phyloP scores from a whole-genome alignment of 192 early-diverging fungal genomes.

The Gonapodya prolifera region DNA sequence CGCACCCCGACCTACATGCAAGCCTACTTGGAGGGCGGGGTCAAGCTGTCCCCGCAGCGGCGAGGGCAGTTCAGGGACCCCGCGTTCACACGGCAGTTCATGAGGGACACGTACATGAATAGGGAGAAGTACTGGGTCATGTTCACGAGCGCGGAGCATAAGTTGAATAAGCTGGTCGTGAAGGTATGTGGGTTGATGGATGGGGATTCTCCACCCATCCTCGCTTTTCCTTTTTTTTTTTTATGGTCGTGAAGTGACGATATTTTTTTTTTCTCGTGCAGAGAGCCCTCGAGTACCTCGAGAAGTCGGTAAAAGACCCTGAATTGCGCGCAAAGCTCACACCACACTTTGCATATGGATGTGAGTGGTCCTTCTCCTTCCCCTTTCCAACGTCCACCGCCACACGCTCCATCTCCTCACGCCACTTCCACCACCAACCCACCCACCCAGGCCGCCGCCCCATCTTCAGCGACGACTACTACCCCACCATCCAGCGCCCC shows the following conservation, averaged over 20 bases:
- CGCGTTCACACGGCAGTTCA: not conserved
- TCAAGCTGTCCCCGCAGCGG: not conserved
- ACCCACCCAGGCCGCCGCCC: not conserved
- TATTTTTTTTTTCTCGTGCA: not conserved
- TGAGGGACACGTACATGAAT: not conserved
- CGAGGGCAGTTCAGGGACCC: not conserved
- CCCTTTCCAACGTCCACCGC: not conserved
- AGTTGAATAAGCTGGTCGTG: constrained; percentile 2
- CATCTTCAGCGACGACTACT: not conserved
- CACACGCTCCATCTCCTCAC: too few relatives aligned
- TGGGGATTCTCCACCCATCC: not conserved
- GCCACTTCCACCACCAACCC: too few relatives aligned
- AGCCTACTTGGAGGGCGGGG: not conserved
- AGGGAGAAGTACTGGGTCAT: constrained; percentile 3
- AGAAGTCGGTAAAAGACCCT: not conserved
- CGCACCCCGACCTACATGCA: constrained; percentile 3
- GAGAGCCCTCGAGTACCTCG: constrained; percentile 1
- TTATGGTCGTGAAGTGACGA: too few relatives aligned
- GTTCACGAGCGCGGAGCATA: not conserved
- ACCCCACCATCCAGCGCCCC: not conserved
- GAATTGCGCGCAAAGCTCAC: not conserved
- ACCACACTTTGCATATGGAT: not conserved
- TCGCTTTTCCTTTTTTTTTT: not conserved
- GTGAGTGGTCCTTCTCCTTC: not conserved
- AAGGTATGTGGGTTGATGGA: not conserved